Conservation (phyloP, 2,329 filamentous ascomycete species). For the Epichloe gansuensis region DNA sequence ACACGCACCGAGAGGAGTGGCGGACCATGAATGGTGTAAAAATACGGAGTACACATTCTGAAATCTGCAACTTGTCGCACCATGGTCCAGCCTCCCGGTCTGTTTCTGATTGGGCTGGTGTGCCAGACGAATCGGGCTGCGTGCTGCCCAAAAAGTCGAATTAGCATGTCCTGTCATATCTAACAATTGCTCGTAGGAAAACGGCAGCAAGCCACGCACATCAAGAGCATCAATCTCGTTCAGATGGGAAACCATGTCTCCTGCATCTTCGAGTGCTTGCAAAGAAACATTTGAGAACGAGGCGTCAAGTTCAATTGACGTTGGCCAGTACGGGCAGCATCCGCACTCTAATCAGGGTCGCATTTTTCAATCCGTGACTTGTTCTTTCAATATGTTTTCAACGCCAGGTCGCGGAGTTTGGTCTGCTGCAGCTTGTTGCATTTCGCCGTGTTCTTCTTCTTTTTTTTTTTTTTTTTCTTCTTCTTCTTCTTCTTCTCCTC, state of each 20-base stretch:
- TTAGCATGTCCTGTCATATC: too few relatives aligned
- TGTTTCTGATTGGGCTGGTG: neutral
- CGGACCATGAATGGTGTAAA: too few relatives aligned
- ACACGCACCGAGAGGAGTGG: too few relatives aligned
- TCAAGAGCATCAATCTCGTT: neutral
- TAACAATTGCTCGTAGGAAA: neutral
- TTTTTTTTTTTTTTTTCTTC: too few relatives aligned
- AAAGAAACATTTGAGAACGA: constrained; percentile 2
- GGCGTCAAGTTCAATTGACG: constrained; percentile 4
- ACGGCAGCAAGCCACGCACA: neutral
- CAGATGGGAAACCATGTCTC: constrained; percentile 2
- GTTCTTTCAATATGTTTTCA: constrained; percentile 7
- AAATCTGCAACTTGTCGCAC: neutral
- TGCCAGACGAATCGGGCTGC: neutral
- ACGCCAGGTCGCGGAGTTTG: constrained; percentile 3
- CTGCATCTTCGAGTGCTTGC: neutral
- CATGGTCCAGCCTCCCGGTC: neutral
- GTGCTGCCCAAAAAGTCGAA: neutral
- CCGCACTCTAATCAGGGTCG: neutral
- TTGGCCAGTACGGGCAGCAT: neutral
- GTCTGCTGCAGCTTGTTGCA: neutral
- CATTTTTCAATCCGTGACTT: neutral
- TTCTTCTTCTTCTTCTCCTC: too few relatives aligned
- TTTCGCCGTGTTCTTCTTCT: neutral
- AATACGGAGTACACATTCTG: too few relatives aligned